Conservation (phyloP, 1,139 yeast genomes). For the Geotrichum restrictum region DNA sequence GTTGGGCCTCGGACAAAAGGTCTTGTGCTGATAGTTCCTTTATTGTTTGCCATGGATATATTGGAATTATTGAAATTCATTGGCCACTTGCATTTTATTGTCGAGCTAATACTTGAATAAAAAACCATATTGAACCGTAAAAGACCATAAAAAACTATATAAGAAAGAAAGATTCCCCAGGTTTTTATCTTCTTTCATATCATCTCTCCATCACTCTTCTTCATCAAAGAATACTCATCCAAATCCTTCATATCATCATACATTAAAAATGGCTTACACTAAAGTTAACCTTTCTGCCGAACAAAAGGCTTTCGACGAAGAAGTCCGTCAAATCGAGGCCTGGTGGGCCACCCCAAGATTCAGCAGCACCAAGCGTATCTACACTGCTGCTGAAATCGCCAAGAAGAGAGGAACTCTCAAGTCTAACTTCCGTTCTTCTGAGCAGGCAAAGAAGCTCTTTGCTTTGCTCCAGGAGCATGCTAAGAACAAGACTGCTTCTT, state of each 20-base stretch:
- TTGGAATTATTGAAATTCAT: slow-evolving; percentile 11
- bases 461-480: slow-evolving; percentile 67
- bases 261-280: slow-evolving; percentile 18
- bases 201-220: background rate
- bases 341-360: slow-evolving; percentile 97
- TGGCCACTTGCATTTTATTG: background rate
- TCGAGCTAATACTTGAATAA: background rate
- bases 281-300: slow-evolving; percentile 44
- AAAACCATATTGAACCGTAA: no score
- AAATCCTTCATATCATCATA: background rate
- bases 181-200: slow-evolving; percentile 6
- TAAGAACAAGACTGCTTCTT: slow-evolving; percentile 68
- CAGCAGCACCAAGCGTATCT: slow-evolving; percentile 82
- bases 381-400: slow-evolving; percentile 85
- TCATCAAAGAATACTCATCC: background rate
- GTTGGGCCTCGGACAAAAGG: slow-evolving; percentile 23
- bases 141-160: slow-evolving; percentile 18
- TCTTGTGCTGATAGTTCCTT: background rate
- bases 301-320: slow-evolving; percentile 61
- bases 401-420: slow-evolving; percentile 76
- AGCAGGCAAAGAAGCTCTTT: slow-evolving; percentile 79
- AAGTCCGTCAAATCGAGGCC: slow-evolving; percentile 65
- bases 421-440: slow-evolving; percentile 68
- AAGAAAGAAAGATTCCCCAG: slow-evolving; percentile 19
- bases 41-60: slow-evolving; percentile 10